Conservation (phyloP, 805 yeast genomes). For the Wickerhamomyces canadensis region DNA sequence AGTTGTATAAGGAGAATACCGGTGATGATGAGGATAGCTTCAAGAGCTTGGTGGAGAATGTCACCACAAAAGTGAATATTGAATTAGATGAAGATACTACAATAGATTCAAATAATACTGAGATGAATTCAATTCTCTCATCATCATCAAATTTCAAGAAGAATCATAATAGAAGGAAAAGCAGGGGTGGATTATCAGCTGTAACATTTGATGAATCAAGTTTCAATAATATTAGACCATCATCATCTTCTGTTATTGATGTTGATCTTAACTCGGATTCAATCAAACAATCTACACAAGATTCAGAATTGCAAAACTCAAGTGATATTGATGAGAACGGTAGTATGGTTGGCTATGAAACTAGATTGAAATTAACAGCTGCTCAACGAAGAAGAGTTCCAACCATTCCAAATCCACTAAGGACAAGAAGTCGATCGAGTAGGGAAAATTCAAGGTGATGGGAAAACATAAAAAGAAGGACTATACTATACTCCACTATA, state of each 20-base stretch:
- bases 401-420: conserved; percentile 19
- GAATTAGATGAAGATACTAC: conserved; percentile 13
- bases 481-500: no score
- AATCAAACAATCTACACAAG: neutral
- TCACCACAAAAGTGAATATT: conserved; percentile 14
- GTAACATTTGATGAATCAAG: conserved; percentile 18
- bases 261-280: no score
- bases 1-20: conserved; percentile 6
- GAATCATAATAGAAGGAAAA: conserved; percentile 22
- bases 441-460: conserved; percentile 18
- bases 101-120: neutral
- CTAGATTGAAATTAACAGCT: conserved; percentile 13
- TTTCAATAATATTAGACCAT: neutral
- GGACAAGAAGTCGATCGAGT: conserved; percentile 24
- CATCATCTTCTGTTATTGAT: no score
- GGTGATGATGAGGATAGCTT: conserved; percentile 12
- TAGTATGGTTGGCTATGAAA: neutral
- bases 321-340: neutral
- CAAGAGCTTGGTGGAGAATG: conserved; percentile 18
- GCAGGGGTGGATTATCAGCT: conserved; percentile 23
- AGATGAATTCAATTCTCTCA: neutral
- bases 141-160: conserved; percentile 7
- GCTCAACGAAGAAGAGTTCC: conserved; percentile 25
- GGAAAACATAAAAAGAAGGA: no score
- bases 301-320: no score